These are phyloP conservation scores for Penicillium brasilianum DNA, from an alignment of 2,329 filamentous ascomycete species.

Conservation along the genomic window DNA sequence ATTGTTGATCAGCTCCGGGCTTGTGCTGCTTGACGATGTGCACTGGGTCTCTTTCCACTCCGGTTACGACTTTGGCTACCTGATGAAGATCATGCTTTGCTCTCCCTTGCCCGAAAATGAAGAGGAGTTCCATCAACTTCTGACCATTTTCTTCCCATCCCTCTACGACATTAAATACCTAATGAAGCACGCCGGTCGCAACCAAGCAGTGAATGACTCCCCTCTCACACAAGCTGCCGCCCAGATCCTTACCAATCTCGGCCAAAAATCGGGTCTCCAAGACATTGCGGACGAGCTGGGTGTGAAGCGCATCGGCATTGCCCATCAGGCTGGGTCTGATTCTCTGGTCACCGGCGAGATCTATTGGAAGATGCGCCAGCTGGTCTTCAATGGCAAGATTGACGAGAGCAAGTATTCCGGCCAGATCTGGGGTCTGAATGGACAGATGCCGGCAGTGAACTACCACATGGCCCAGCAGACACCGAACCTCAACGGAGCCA, in stretches of 20 bases:
- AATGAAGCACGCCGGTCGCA: conserved; percentile 83
- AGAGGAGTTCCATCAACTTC: conserved; percentile 82
- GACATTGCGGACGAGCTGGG: conserved; percentile 93
- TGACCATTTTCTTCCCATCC: conserved; percentile 90
- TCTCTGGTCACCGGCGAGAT: conserved; percentile 90
- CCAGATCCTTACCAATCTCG: conserved; percentile 81
- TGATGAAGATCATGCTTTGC: conserved; percentile 90
- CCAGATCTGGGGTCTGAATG: conserved; percentile 91
- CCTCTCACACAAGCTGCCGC: conserved; percentile 68
- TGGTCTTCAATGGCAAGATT: conserved; percentile 83
- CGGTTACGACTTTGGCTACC: conserved; percentile 96
- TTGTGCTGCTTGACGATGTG: conserved; percentile 85
- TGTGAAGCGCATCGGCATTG: conserved; percentile 82
- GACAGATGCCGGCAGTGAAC: conserved; percentile 63
- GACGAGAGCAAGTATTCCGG: conserved; percentile 78
- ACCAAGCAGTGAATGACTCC: conserved; percentile 67
- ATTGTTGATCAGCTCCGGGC: conserved; percentile 85
- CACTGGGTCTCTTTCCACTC: conserved; percentile 98
- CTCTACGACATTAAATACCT: conserved; percentile 97
- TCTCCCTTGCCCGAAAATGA: conserved; percentile 86
- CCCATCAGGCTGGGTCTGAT: conserved; percentile 93
- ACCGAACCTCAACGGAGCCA: conserved; percentile 60
- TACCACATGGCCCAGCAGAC: conserved; percentile 56
- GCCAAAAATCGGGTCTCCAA: conserved; percentile 88
- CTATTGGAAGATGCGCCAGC: conserved; percentile 90